Evolutionary conservation across 768 basidiomycete genomes (phyloP), one percentile per base, ranked within the genome.

Genomic region (Suillus plorans): DNA sequence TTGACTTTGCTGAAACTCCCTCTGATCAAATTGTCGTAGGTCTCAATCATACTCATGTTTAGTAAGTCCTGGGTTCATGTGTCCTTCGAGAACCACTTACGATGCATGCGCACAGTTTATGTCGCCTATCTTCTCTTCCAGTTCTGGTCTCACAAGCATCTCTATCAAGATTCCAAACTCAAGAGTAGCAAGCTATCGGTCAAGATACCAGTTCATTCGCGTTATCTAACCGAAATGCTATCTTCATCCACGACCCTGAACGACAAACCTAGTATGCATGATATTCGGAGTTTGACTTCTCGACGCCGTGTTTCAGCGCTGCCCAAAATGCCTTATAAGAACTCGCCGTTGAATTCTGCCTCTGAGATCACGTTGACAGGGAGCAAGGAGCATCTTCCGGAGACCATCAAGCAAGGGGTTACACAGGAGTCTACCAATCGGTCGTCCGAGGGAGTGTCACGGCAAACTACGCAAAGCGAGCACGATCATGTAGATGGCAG

Each of bases 101-200:
- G 64, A 1, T 37, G 37, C 16, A 60, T 31, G 39, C n/a, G 31
- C 52, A 39, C 67, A 86, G 85, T 85, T 66, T 88, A 88, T 69
- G 65, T 73, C 28, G 74, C 77, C 25, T 85, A 83, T 69, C 77
- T 86, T 41, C 71, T 86, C 60, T 86, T 86, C 70, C 85, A 85
- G 70, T 79, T 87, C 14, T 85, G 81, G 79, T 85, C 85, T 4
- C 86, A 86, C 71, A 78, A 77, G 63, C 77, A 85, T 67, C 74
- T 87, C 41, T 88, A 85, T 72, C 75, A 79, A 20, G 84, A 83
- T 53, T 71, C 73, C 14, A 79, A 82, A 70, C 80, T 81, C 67
- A 81, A 80, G 66, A 85, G 83, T 63, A 70, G 74, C 45, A 77
- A 73, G 45, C 62, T 80, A 2, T 73, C 80, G 20, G 71, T 78